A percentile compares a stretch with the other conserved stretches of the same genome.
phyloP scores from a whole-genome alignment of 495 filamentous ascomycete species.

The Thozetella sp. region DNA sequence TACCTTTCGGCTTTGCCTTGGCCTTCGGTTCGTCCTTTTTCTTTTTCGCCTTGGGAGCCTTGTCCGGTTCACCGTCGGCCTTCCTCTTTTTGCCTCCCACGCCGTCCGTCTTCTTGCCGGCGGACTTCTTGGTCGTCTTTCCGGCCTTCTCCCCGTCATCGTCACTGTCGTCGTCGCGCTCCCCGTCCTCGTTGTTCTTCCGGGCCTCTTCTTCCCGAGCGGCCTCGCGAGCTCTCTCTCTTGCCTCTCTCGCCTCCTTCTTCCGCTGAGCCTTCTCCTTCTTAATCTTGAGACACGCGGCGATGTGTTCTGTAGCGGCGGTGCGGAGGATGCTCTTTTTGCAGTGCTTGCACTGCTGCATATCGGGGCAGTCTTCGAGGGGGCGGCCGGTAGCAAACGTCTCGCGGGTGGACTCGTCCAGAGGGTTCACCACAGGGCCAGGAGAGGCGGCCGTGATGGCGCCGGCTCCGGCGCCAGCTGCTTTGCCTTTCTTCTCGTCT shows the following conservation, averaged over 20 bases:
- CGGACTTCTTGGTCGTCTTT: slow-evolving; percentile 56
- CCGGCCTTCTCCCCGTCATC: slow-evolving; percentile 31
- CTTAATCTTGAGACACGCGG: slow-evolving; percentile 73
- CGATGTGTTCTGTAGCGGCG: slow-evolving; percentile 65
- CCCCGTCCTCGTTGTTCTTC: slow-evolving; percentile 60
- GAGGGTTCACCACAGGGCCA: slow-evolving; percentile 66
- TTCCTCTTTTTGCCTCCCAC: slow-evolving; percentile 80
- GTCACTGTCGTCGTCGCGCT: slow-evolving; percentile 74
- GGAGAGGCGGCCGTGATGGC: slow-evolving; percentile 48
- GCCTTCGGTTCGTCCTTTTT: slow-evolving; percentile 95
- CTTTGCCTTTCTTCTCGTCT: slow-evolving; percentile 49
- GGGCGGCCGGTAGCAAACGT: slow-evolving; percentile 77
- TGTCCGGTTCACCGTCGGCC: slow-evolving; percentile 75
- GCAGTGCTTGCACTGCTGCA: slow-evolving; percentile 80
- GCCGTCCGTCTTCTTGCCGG: slow-evolving; percentile 61
- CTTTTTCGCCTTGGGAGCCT: slow-evolving; percentile 82
- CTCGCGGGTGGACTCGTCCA: slow-evolving; percentile 68
- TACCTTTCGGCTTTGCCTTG: slow-evolving; percentile 83
- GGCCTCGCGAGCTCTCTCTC: slow-evolving; percentile 64
- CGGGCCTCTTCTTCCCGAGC: slow-evolving; percentile 56
- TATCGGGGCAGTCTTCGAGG: slow-evolving; percentile 66
- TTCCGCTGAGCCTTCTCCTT: slow-evolving; percentile 74
- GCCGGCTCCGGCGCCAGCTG: slow-evolving; percentile 34
- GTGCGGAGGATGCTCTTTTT: slow-evolving; percentile 71
- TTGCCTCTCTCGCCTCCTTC: slow-evolving; percentile 76